A percentile compares a stretch with the other conserved stretches of the same genome.
Evolutionary conservation across 2,329 filamentous ascomycete species (phyloP).

Genomic region (Clonostachys sp.): DNA sequence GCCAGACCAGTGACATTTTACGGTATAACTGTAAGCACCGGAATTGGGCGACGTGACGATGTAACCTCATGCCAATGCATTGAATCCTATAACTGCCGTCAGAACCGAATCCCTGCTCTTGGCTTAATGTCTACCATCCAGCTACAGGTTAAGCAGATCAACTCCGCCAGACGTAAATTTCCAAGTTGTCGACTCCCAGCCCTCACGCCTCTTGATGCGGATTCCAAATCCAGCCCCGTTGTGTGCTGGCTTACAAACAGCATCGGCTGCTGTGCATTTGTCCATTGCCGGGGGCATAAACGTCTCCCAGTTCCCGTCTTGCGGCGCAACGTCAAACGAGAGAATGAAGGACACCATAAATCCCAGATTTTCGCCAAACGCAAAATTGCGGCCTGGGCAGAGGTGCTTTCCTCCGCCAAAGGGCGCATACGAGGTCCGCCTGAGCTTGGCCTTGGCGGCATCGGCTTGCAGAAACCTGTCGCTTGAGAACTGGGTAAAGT

Average conservation of each 20-base stretch:
- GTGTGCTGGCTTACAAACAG: conserved; percentile 6
- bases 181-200: conserved; percentile 7
- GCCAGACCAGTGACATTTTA: no score
- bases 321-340: conserved; percentile 19
- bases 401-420: conserved; percentile 25
- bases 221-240: conserved; percentile 4
- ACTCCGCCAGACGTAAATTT: conserved; percentile 4
- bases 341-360: conserved; percentile 18
- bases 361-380: conserved; percentile 22
- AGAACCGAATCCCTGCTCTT: no score
- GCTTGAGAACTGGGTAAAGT: conserved; percentile 1
- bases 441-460: conserved; percentile 1
- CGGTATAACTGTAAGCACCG: no score
- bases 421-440: conserved; percentile 14
- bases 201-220: conserved; percentile 3
- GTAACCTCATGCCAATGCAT: no score
- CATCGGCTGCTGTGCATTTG: conserved; percentile 1
- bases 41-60: no score
- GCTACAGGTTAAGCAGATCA: neutral
- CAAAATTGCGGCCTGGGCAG: conserved; percentile 25
- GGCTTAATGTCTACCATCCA: no score
- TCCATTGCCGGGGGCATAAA: conserved; percentile 3
- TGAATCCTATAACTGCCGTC: no score
- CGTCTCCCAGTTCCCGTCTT: conserved; percentile 5
- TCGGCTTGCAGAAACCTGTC: conserved; percentile 4